Evolutionary conservation across 2,329 filamentous ascomycete species (phyloP).

Genomic region (Phyllosticta ampelicida): DNA sequence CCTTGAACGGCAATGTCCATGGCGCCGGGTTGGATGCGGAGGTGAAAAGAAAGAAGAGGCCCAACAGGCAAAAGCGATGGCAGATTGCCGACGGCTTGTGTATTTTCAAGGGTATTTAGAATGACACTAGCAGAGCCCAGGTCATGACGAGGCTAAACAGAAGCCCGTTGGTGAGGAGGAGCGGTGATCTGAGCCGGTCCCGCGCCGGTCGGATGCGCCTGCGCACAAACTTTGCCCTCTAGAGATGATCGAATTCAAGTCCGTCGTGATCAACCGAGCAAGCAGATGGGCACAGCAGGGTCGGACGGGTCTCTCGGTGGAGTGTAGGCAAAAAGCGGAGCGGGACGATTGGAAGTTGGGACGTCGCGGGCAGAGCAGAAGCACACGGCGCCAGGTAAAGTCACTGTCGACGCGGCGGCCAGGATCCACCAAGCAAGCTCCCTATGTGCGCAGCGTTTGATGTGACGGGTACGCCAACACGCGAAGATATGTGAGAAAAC

Average conservation of each 20-base stretch:
- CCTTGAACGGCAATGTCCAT: conserved; percentile 41
- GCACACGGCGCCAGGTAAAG: neutral
- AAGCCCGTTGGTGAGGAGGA: neutral
- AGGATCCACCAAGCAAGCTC: neutral
- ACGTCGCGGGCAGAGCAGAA: neutral
- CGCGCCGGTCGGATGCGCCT: neutral
- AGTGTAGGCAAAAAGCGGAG: neutral
- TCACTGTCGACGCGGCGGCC: neutral
- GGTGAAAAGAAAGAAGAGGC: neutral
- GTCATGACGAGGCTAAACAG: neutral
- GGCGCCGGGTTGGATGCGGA: neutral
- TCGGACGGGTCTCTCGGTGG: neutral
- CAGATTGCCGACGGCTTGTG: neutral
- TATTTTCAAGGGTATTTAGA: neutral
- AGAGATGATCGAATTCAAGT: neutral
- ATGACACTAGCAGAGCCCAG: neutral
- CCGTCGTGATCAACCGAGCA: neutral
- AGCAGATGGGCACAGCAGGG: neutral
- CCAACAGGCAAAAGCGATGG: too few relatives aligned
- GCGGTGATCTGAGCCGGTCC: neutral
- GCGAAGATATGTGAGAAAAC: neutral
- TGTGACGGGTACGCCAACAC: neutral
- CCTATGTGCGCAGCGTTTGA: neutral
- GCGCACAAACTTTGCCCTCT: neutral
- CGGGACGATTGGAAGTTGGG: neutral